Percentiles rank a stretch among this genome's conserved stretches.
Evolutionary conservation across 495 filamentous ascomycete species (phyloP).

Genomic region (Hypoxylon rickii): DNA sequence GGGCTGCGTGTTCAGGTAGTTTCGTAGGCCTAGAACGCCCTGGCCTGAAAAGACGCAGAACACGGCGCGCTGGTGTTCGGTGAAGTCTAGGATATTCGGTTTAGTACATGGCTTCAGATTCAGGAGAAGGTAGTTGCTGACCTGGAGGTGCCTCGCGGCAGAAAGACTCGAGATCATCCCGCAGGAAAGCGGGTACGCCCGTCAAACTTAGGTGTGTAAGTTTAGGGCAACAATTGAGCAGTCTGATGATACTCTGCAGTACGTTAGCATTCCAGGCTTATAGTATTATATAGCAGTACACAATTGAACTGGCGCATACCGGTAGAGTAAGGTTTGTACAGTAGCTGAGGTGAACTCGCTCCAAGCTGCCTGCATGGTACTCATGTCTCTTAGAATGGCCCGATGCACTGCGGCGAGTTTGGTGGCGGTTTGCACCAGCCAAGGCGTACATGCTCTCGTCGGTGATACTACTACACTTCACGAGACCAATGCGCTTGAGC

Average conservation of each 20-base stretch:
- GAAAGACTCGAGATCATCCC: constrained; percentile 75
- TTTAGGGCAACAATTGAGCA: constrained; percentile 88
- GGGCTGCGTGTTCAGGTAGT: constrained; percentile 67
- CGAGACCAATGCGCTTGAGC: constrained; percentile 88
- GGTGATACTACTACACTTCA: constrained; percentile 90
- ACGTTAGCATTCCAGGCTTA: constrained; percentile 27
- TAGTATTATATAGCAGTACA: neutral
- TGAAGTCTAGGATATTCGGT: constrained; percentile 72
- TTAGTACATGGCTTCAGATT: constrained; percentile 27
- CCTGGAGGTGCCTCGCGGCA: constrained; percentile 84
- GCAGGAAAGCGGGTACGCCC: constrained; percentile 83
- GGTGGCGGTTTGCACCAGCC: constrained; percentile 62
- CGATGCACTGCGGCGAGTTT: constrained; percentile 53
- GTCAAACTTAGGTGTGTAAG: constrained; percentile 96
- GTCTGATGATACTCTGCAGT: constrained; percentile 79
- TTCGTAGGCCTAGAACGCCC: constrained; percentile 77
- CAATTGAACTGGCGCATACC: constrained; percentile 55
- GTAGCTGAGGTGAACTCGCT: constrained; percentile 96
- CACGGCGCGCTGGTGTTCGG: constrained; percentile 88
- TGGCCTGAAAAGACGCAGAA: constrained; percentile 97
- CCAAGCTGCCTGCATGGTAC: constrained; percentile 61
- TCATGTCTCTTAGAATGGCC: constrained; percentile 40
- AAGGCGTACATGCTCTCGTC: constrained; percentile 85
- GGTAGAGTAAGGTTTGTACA: constrained; percentile 79
- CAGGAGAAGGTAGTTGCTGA: constrained; percentile 36